Evolutionary conservation across 345 rosid genomes (phyloP).

Genomic region (Eucalyptus sp.): DNA sequence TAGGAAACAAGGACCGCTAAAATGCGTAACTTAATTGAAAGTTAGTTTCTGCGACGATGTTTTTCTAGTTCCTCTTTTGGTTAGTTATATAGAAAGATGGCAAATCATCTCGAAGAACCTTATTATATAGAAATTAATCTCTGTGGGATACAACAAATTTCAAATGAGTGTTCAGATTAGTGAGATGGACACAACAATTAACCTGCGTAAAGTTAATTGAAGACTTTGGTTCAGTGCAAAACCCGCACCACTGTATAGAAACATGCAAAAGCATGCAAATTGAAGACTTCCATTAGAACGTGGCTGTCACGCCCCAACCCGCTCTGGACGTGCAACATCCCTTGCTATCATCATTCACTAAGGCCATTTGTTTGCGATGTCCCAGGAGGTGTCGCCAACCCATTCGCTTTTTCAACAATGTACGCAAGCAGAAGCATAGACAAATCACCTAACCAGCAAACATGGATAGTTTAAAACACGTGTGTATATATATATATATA

Average conservation of each 20-base stretch:
- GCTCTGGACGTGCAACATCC: too few species aligned
- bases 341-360: too few species aligned
- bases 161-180: neutral
- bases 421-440: accelerated
- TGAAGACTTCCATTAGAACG: neutral
- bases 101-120: neutral
- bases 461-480: too few species aligned
- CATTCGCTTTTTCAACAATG: too few species aligned
- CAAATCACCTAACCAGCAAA: too few species aligned
- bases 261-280: neutral
- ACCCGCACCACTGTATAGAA: neutral
- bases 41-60: neutral
- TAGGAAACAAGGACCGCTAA: neutral
- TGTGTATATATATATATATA: too few species aligned
- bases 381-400: too few species aligned
- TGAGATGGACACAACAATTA: neutral
- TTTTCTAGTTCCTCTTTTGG: neutral
- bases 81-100: neutral
- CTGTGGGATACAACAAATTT: neutral
- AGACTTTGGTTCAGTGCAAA: neutral
- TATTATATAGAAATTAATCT: neutral
- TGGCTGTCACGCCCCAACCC: neutral
- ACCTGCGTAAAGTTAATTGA: neutral
- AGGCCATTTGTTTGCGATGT: too few species aligned
- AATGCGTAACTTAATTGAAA: neutral